Evolutionary conservation across 306 rosid species (phyloP), one percentile per base, ranked within the genome.

Genomic region (Lagenaria siceraria): DNA sequence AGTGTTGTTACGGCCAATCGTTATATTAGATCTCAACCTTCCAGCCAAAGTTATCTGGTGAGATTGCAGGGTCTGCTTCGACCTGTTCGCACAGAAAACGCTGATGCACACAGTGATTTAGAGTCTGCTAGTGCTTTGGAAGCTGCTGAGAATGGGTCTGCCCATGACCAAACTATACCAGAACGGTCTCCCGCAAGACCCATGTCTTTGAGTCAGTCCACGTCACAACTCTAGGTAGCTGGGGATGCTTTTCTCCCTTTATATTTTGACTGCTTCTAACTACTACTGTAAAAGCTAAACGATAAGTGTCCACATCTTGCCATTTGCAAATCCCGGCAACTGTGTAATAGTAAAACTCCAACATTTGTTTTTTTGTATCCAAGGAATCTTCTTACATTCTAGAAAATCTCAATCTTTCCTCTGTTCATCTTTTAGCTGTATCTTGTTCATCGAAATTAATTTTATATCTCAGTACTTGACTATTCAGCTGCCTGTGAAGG

Each of bases 51-150:
- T 81, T 87, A 92, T 77, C 56, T 88, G 80, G 84, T 95, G 81
- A 89, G 98, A 83, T 85, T 92, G 82, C 96, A 92, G 59, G 97
- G 97, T 59, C 85, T 88, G 77, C 96, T 92, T 65, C 86, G 88
- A 33, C 97, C 92, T 1, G 93, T 89, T 74, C 89, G 75, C 48
- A 63, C 90, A 4, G 98, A 84, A 86, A 88, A 86, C 68, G 87
- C 80, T 11, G 88, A 86, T 48, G 80, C 84, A 4, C 87, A 83
- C 38, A 72, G 40, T 75, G 93, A 83, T 76, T 38, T 85, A 11
- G 91, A 81, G 66, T 77, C 59, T 80, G 82, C 17, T 27, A 18
- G 43, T 72, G 60, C 78, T 49, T 83, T 84, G 80, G 92, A 86
- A 81, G 81, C 83, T 80, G 85, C 89, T 10, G 97, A 85, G 89